Base-by-base conservation (phyloP, 306 rosid species). In the Macrotyloma uniflorum region DNA sequence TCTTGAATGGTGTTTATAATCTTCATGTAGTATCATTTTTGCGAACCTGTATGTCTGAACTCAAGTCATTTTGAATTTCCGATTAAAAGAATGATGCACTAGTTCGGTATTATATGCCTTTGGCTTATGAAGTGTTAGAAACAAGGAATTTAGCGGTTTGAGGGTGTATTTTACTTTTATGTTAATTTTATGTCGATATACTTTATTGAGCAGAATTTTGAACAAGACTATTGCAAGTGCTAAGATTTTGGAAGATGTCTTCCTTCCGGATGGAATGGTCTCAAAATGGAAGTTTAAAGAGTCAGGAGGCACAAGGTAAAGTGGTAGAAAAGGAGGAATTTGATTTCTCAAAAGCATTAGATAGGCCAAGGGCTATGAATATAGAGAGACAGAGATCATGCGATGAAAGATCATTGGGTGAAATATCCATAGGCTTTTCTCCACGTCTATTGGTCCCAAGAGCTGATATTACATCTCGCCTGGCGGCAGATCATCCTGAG, bases 351-450 rank as follows among this genome's bases (percentile, higher is more conserved):
- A 94, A 85, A 69, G 80, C 83, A 40, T 45, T 87, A 49, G 87
- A 90, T n/a, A 92, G 63, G 86, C 93, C 94, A 62, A 90, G 90
- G 84, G 8, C 82, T 69, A 24, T 89, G 87, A 90, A 90, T 76
- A 84, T 88, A 55, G 97, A 90, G 67, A 89, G 94, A 79, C 86
- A 89, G 69, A 86, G 90, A 77, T 94, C 98, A 19, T 89, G 36
- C 49, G 97, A 92, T 62, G 94, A 91, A 79, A 86, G 91, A 80
- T 83, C 93, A 36, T 50, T 86, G 32, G 78, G 61, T 73, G 97
- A 94, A 62, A 83, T 91, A 75, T 74, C 89, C 20, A 70, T 80
- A 47, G 88, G 82, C 22, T 4, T 64, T 26, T 93, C 97, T 47
- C 97, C 97, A 1, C 87, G 40, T 14, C 86, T 15, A 7, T 54